Percentiles rank a stretch among this genome's conserved stretches.
phyloP scores from a whole-genome alignment of 306 rosid genomes.

The Senna tora region DNA sequence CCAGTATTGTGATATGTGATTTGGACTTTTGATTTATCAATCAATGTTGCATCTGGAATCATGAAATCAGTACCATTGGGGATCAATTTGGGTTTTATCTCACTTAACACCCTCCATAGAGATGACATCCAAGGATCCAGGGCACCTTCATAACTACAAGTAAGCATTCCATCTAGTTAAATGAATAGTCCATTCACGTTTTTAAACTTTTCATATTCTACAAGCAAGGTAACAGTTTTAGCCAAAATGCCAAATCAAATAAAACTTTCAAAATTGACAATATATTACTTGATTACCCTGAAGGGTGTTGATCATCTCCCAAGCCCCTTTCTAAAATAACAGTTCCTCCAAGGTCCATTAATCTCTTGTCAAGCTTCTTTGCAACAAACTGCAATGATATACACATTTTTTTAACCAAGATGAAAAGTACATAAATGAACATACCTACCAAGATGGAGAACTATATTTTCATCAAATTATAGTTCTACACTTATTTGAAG shows the following conservation, averaged over 20 bases:
- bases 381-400: constrained; percentile 77
- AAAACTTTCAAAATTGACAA: constrained; percentile 16
- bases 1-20: constrained; percentile 60
- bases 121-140: constrained; percentile 94
- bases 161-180: constrained; percentile 25
- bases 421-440: constrained; percentile 19
- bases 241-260: constrained; percentile 31
- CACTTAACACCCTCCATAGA: constrained; percentile 65
- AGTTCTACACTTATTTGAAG: constrained; percentile 2
- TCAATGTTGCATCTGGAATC: constrained; percentile 49
- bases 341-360: constrained; percentile 77
- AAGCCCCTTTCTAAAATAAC: constrained; percentile 75
- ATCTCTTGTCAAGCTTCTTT: constrained; percentile 93
- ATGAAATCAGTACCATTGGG: constrained; percentile 65
- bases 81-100: constrained; percentile 57
- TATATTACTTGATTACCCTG: constrained; percentile 61
- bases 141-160: constrained; percentile 84
- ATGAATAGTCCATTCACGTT: constrained; percentile 16
- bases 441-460: constrained; percentile 26
- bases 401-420: constrained; percentile 23
- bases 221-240: constrained; percentile 22
- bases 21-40: constrained; percentile 69
- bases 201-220: constrained; percentile 29
- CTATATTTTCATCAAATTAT: background rate
- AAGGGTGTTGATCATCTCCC: constrained; percentile 96